Base-by-base conservation (phyloP, 345 rosid genomes). In the Populus simonii region DNA sequence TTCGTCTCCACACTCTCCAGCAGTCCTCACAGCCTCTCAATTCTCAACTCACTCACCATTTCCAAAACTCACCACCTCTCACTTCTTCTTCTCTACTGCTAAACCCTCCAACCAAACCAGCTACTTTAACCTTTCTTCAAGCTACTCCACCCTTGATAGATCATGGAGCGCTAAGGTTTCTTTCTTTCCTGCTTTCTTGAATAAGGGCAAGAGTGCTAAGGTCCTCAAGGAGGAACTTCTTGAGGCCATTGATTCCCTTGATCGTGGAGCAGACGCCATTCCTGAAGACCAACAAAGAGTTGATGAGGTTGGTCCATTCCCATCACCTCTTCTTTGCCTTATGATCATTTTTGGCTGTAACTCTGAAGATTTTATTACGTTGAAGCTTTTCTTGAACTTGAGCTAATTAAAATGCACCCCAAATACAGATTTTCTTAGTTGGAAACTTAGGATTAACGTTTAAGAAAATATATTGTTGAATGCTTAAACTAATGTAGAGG, bases 111-210 rank as follows among this genome's bases (percentile, higher is more conserved):
- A 39, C 51, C 75, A 47, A 10, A 75, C 77, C 74, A 61, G 55
- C 74, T 74, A 39, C 75, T 80, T 66, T 36, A 45, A 81, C 36
- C 80, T 75, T 15, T 62, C 81, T 8, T 70, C 33, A 69, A 39
- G 4, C 68, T 53, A 29, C 65, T 69, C n/a, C 35, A 68, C 49
- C 63, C 33, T 76, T 76, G 80, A 82, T 72, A 85, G 85, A 69
- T 47, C 53, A 47, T 88, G 87, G 89, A 87, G 87, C 74, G 87
- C 91, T 74, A 81, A 75, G 2, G 86, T 90, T 71, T 89, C 97
- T 41, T 94, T 94, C 82, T 93, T 91, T 79, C 95, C 96, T 1
- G 88, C 91, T 71, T 94, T 94, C 83, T 83, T 93, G 77, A 90
- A 85, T 12, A 90, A 87, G 70, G 88, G 89, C 33, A 87, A 90